Evolutionary conservation across 2,329 filamentous ascomycete species (phyloP), one percentile per base, ranked within the genome.

Genomic region (Penicillium oxalicum): DNA sequence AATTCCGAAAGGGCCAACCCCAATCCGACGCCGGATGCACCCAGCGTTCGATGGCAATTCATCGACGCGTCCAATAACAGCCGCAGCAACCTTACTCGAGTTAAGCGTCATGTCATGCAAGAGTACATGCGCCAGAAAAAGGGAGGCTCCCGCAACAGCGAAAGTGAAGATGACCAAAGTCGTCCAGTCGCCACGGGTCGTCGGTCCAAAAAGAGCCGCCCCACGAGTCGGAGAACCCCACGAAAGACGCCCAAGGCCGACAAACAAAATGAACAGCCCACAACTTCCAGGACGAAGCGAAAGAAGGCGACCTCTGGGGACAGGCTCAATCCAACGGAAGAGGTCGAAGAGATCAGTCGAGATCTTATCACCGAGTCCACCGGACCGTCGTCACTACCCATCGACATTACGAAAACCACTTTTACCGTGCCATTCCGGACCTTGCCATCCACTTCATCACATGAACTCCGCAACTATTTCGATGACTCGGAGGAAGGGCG

Each of bases 81-180:
- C 44, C 59, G 66, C 24, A 59, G 52, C 41, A 71, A 70, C 37
- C 53, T 69, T 38, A 71, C 68, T 1, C 65, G 64, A 50, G 69
- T 72, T 34, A 71, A 70, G 44, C 67, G 69, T 24, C 70, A 72
- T 68, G 69, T 72, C 5, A 72, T 72, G 70, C 66, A 70, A 50
- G 68, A 72, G 44, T 70, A 65, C 51, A 68, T 71, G 59, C 66
- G 67, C 18, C 66, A 70, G 40, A 71, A 70, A 46, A 60, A 60
- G 44, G 45, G 56, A 2, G 34, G 40, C 8, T 13, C 48, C 11
- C 57, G 48, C 8, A 50, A 57, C 5, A 56, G 53, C 37, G 54
- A 55, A 6, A 54, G 51, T 35, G 55, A 59, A 35, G 53, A 52
- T 26, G 53, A 57, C 26, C 35, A 38, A 9, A 44, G 28, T 33